phyloP scores from a whole-genome alignment of 1,139 yeast species.

The Zygoascus meyerae region DNA sequence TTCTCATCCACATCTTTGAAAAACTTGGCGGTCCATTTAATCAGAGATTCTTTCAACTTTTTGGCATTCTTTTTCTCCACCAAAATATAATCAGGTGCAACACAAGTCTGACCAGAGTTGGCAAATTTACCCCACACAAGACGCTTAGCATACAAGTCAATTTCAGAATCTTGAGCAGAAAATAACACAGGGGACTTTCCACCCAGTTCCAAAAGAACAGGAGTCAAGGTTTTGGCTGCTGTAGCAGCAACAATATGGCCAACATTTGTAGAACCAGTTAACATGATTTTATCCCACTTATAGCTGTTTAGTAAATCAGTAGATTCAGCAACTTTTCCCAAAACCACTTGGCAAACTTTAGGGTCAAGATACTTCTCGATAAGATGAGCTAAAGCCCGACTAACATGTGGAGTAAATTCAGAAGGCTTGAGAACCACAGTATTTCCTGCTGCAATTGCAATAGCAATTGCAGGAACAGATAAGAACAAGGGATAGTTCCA shows the following conservation, averaged over 20 bases:
- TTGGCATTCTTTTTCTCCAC: slow-evolving; percentile 55
- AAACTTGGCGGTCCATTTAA: slow-evolving; percentile 42
- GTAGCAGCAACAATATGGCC: slow-evolving; percentile 74
- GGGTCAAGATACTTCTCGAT: slow-evolving; percentile 50
- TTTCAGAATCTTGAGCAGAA: slow-evolving; percentile 37
- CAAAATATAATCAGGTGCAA: slow-evolving; percentile 76
- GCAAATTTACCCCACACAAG: slow-evolving; percentile 71
- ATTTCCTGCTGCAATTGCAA: slow-evolving; percentile 87
- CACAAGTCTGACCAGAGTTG: slow-evolving; percentile 90
- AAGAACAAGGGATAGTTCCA: slow-evolving; percentile 80
- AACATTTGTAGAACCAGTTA: slow-evolving; percentile 75
- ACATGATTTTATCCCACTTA: slow-evolving; percentile 75
- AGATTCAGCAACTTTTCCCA: slow-evolving; percentile 72
- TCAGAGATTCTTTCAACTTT: slow-evolving; percentile 46
- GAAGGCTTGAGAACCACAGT: slow-evolving; percentile 75
- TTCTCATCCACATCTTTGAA: slow-evolving; percentile 39
- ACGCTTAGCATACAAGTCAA: slow-evolving; percentile 57
- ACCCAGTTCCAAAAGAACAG: slow-evolving; percentile 77
- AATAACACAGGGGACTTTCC: slow-evolving; percentile 88
- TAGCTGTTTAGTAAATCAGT: slow-evolving; percentile 52
- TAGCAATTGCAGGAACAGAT: slow-evolving; percentile 60
- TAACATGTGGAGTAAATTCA: slow-evolving; percentile 64
- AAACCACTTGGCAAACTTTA: slow-evolving; percentile 54
- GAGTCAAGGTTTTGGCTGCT: slow-evolving; percentile 82
- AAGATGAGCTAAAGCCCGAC: slow-evolving; percentile 51